A percentile compares a stretch with the other conserved stretches of the same genome.
These are phyloP conservation scores for Angomonas deanei DNA, from an alignment of 208 protist species.

Conservation along the genomic window DNA sequence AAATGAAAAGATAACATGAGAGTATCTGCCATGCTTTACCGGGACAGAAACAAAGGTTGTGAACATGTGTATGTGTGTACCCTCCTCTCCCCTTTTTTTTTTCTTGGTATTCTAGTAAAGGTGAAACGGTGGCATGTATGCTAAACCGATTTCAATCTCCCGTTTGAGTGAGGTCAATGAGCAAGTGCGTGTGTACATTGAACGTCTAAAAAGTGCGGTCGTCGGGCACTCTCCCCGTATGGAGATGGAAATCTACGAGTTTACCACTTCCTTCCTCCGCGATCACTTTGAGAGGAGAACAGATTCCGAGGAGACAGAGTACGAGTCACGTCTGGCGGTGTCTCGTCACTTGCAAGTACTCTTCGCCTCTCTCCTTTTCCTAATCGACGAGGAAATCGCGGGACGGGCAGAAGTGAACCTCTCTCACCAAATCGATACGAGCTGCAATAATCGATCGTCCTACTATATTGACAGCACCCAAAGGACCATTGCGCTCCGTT, in stretches of 20 bases:
- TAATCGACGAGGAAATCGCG: slow-evolving; percentile 4
- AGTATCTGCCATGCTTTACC: too few relatives aligned
- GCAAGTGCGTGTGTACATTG: not conserved
- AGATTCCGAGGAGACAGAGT: not conserved
- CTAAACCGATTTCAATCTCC: not conserved
- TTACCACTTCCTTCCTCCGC: not conserved
- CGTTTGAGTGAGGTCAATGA: not conserved
- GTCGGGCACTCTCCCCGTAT: not conserved
- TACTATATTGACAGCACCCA: slow-evolving; percentile 51
- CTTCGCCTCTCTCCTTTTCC: slow-evolving; percentile 18
- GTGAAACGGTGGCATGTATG: not conserved
- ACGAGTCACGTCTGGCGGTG: slow-evolving; percentile 3
- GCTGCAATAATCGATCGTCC: not conserved
- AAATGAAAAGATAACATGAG: too few relatives aligned
- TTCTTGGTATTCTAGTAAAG: too few relatives aligned
- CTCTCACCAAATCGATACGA: not conserved
- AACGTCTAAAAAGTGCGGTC: not conserved
- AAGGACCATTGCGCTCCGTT: slow-evolving; percentile 31
- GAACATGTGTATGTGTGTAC: too few relatives aligned
- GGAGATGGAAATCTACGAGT: not conserved
- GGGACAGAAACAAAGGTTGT: too few relatives aligned
- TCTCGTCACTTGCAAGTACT: slow-evolving; percentile 15
- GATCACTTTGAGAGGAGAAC: not conserved
- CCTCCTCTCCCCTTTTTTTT: too few relatives aligned
- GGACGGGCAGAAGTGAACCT: not conserved